Conservation (phyloP, 495 filamentous ascomycete genomes). For the Aspergillus leporis region DNA sequence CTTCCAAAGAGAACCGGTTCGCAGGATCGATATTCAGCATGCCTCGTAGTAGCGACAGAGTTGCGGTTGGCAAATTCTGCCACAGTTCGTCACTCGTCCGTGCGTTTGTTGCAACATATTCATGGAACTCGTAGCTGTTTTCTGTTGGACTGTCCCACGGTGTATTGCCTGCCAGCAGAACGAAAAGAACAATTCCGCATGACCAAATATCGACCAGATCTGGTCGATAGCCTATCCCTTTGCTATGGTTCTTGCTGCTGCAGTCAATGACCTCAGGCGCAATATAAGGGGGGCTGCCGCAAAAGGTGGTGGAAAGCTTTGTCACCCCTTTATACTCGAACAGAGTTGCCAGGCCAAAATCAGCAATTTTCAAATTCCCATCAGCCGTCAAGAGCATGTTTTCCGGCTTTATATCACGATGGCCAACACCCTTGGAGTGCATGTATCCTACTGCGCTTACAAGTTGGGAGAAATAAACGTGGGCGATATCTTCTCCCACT, state of each 20-base stretch:
- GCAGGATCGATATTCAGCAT: conserved; percentile 84
- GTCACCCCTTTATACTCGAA: conserved; percentile 82
- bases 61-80: conserved; percentile 73
- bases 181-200: conserved; percentile 94
- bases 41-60: conserved; percentile 82
- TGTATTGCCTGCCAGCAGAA: conserved; percentile 92
- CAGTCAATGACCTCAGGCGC: conserved; percentile 83
- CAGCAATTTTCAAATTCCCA: conserved; percentile 91
- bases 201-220: conserved; percentile 95
- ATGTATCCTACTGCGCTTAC: conserved; percentile 89
- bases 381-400: conserved; percentile 80
- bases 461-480: conserved; percentile 93
- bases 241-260: conserved; percentile 46
- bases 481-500: conserved; percentile 87
- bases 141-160: conserved; percentile 94
- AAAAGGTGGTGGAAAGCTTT: conserved; percentile 83
- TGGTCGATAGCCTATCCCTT: conserved; percentile 70
- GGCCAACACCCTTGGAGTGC: conserved; percentile 87
- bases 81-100: conserved; percentile 84
- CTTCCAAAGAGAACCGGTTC: conserved; percentile 80
- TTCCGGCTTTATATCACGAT: conserved; percentile 89
- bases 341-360: conserved; percentile 94
- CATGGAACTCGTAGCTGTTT: conserved; percentile 77
- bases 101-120: conserved; percentile 78
- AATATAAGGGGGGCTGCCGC: conserved; percentile 95